Evolutionary conservation across 139 green algal species (phyloP).

Genomic region (Bryopsis sp.): DNA sequence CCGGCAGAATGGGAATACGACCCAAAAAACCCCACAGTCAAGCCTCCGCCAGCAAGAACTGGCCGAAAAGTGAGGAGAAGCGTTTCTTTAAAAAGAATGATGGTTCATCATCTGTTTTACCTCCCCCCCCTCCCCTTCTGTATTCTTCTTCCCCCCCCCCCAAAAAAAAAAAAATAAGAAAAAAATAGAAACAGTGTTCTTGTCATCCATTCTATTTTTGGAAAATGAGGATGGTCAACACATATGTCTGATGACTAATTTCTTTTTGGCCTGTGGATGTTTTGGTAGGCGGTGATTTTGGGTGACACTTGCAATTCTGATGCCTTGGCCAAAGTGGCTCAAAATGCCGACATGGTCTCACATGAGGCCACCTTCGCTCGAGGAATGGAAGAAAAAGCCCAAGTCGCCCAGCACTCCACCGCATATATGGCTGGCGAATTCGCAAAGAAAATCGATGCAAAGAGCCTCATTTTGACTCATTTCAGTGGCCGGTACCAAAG

Average conservation of each 20-base stretch:
- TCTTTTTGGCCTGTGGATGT: too few species aligned
- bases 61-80: not conserved
- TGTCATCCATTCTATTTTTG: too few species aligned
- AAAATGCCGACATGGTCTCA: constrained; percentile 63
- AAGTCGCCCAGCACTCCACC: constrained; percentile 79
- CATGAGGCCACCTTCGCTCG: constrained; percentile 85
- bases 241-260: too few species aligned
- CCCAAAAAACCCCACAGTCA: too few species aligned
- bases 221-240: too few species aligned
- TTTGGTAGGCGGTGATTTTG: constrained; percentile 82
- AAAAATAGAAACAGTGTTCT: too few species aligned
- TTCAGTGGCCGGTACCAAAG: constrained; percentile 67
- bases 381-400: constrained; percentile 66
- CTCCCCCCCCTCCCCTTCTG: too few species aligned
- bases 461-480: constrained; percentile 82
- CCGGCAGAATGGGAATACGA: constrained; percentile 15
- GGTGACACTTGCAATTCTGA: constrained; percentile 80
- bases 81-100: too few species aligned
- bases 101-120: too few species aligned
- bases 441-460: constrained; percentile 55
- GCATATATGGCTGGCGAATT: constrained; percentile 79
- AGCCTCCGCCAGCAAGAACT: too few species aligned
- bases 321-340: constrained; percentile 48
- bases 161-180: too few species aligned
- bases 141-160: too few species aligned